A percentile compares a stretch with the other conserved stretches of the same genome.
Conservation (phyloP, 2,329 filamentous ascomycete genomes). For the Colletotrichum lentis region DNA sequence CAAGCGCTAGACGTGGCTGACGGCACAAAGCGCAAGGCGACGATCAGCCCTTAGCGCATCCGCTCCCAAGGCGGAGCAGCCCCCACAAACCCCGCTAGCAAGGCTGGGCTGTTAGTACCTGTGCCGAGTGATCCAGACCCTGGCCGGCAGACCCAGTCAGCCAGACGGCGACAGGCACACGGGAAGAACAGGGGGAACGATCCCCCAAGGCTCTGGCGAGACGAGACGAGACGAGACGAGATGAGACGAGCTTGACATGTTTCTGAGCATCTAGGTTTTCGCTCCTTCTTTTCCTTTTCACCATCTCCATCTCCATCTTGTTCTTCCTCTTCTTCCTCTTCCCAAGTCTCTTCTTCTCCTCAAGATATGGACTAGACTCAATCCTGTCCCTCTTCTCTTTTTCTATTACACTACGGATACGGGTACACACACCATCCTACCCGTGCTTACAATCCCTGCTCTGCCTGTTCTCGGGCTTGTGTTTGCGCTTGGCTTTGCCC, state of each 20-base stretch:
- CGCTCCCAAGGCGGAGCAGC: slow-evolving; percentile 20
- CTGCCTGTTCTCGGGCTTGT: background rate
- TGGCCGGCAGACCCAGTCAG: too few species aligned
- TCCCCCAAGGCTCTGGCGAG: slow-evolving; percentile 5
- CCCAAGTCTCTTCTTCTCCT: background rate
- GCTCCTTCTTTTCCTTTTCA: too few species aligned
- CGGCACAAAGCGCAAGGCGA: slow-evolving; percentile 15
- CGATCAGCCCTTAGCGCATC: slow-evolving; percentile 32
- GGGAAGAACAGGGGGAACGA: slow-evolving; percentile 4
- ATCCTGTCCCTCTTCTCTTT: background rate
- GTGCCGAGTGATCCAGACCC: slow-evolving; percentile 36
- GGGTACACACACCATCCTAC: background rate
- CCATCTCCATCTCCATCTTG: too few species aligned
- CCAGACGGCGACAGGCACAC: too few species aligned
- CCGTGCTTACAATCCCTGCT: background rate
- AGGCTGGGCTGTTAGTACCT: slow-evolving; percentile 19
- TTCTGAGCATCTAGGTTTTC: too few species aligned
- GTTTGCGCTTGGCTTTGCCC: background rate
- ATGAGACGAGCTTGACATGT: background rate
- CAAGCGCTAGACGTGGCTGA: slow-evolving; percentile 1
- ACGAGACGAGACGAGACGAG: slow-evolving; percentile 2
- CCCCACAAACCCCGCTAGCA: slow-evolving; percentile 33
- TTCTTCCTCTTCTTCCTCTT: background rate
- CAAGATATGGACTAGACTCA: too few species aligned
- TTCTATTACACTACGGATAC: background rate